Base-by-base conservation (phyloP, 257 asterid species). In the Oldenlandia corymbosa region DNA sequence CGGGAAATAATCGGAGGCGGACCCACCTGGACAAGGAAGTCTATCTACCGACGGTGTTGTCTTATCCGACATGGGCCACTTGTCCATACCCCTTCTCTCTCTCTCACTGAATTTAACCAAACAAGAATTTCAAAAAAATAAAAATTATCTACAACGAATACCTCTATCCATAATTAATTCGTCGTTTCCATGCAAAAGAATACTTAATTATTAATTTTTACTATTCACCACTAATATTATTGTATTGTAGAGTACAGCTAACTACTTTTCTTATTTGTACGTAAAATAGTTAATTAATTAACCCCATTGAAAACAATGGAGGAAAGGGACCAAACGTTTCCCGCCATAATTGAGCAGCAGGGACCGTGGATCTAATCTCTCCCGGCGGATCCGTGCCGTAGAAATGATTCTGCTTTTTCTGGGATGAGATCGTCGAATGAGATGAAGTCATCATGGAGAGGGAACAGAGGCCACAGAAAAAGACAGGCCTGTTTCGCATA, bases 41-140 rank as follows among this genome's bases (percentile, higher is more conserved):
- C 42, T 63, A 66, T 68, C 77, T 72, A 74, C 75, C 78, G 83
- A 73, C 82, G 78, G 79, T 53, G 71, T 74, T 80, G 88, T 83
- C 81, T 64, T 75, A 54, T 75, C 81, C 83, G 71, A 68, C 71
- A 67, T 52, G 66, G 67, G 21, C 55, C 50, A 76, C 70, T 66
- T 66, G 70, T 67, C 68, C 26, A 51, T 52, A 11, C 57, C 16
- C 34, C 8, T 36, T 58, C n/a, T 11, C 52, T 59, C 51, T 13
- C 28, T 41, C 46, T 45, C 6, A 43, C 18, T 27, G 18, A 43
- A 34, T n/a, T n/a, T n/a, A n/a, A n/a, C n/a, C n/a, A n/a, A n/a
- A n/a, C n/a, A n/a, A n/a, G 9, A 9, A 9, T 34, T 34, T 34
- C 39, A 34, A 34, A 34, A 34, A 9, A 34, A 3, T 3, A 34